Evolutionary conservation across 306 rosid genomes (phyloP).

Genomic region (Trifolium repens): DNA sequence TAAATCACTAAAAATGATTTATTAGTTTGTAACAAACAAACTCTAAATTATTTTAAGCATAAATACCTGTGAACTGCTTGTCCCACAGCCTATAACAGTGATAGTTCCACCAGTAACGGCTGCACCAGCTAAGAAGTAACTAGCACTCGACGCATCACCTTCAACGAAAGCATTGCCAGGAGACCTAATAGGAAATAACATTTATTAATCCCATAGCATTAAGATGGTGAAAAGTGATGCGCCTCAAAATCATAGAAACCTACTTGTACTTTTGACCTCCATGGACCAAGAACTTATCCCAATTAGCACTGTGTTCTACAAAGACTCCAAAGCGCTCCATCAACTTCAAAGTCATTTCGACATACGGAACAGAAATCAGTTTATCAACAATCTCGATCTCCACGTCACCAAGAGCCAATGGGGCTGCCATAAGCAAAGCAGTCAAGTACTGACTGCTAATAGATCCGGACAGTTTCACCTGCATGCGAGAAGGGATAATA

Average conservation of each 20-base stretch:
- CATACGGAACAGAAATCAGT: conserved; percentile 92
- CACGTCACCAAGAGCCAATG: conserved; percentile 93
- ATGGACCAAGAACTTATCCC: conserved; percentile 83
- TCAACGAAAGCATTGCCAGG: conserved; percentile 95
- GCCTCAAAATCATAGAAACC: conserved; percentile 47
- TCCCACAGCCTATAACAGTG: conserved; percentile 96
- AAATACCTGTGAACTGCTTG: conserved; percentile 96
- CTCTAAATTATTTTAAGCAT: conserved; percentile 17
- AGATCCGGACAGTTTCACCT: conserved; percentile 98
- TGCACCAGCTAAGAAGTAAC: conserved; percentile 99
- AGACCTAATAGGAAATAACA: conserved; percentile 61
- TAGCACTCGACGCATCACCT: conserved; percentile 99
- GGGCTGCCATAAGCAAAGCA: conserved; percentile 97
- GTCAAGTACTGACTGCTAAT: conserved; percentile 96
- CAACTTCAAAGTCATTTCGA: conserved; percentile 95
- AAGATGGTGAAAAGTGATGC: conserved; percentile 24
- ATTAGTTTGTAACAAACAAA: neutral
- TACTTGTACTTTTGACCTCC: conserved; percentile 99
- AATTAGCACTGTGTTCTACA: conserved; percentile 73
- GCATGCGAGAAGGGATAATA: conserved; percentile 43
- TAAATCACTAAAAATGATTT: neutral
- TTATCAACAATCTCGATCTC: conserved; percentile 93
- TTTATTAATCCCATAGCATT: conserved; percentile 29
- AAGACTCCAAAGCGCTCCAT: conserved; percentile 96
- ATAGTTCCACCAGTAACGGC: conserved; percentile 98